Base-by-base conservation (phyloP, 768 basidiomycete genomes). In the Psilocybe subaeruginosa region DNA sequence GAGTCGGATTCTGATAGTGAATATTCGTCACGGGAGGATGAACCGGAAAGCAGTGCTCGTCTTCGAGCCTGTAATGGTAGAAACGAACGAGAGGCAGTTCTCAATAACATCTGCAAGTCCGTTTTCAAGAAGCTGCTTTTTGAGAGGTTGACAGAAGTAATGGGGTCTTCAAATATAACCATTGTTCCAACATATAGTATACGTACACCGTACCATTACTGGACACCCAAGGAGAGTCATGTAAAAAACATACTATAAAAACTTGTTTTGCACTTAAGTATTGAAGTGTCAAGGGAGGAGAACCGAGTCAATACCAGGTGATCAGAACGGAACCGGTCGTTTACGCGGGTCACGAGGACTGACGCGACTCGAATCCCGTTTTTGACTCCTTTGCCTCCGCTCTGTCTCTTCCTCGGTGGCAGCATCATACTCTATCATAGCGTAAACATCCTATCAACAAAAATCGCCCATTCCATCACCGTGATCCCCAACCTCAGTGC, bases 381-480 rank as follows among this genome's bases (percentile, higher is more conserved):
- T 51, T 33, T 27, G 50, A 51, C 50, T 17, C 17, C n/a, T 49
- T 49, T 27, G 17, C 16, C n/a, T 49, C 23, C 11, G 9, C 23
- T 49, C 47, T 49, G 8, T 27, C 23, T 23, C 47, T 19, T 30
- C 30, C 27, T 30, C 8, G 30, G 9, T 30, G 30, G 11, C 49
- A 51, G 49, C 30, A 51, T n/a, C 16, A 54, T 39, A 16, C 12
- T 41, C 12, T 19, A 54, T 39, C 11, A 55, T 33, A 58, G 46
- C 3, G 61, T 75, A 63, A 82, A 83, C 63, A 90, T 70, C 68
- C 77, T 84, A 72, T 92, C 90, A 60, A 92, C 72, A 66, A 92
- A 76, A 67, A 91, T 88, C 19, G 90, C 90, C 90, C 90, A 92
- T 66, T 92, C 90, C 74, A 92, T 77, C 7, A 90, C 79, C 0